Percentiles rank a stretch among this genome's conserved stretches.
phyloP scores from a whole-genome alignment of 1,284 basidiomycete species.

The Boletus calvinii region DNA sequence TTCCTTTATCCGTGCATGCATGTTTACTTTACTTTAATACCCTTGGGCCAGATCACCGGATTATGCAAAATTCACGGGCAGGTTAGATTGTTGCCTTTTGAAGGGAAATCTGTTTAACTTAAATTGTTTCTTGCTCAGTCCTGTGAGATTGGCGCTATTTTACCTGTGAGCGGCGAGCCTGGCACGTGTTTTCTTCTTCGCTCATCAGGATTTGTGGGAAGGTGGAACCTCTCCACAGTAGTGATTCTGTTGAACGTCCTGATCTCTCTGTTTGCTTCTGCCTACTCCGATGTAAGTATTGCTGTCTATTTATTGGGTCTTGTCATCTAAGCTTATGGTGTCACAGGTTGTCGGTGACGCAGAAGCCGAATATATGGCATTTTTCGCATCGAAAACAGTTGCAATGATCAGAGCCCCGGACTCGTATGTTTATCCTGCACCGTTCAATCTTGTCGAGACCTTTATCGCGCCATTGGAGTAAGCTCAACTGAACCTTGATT shows the following conservation, averaged over 20 bases:
- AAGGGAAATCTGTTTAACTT: slow-evolving; percentile 16
- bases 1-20: slow-evolving; percentile 8
- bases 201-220: slow-evolving; percentile 29
- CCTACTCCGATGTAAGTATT: slow-evolving; percentile 78
- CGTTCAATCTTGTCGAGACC: slow-evolving; percentile 85
- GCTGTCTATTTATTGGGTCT: not conserved
- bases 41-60: slow-evolving; percentile 63
- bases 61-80: slow-evolving; percentile 64
- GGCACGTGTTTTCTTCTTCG: not conserved
- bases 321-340: not conserved
- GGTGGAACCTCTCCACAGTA: slow-evolving; percentile 86
- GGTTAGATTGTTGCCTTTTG: slow-evolving; percentile 33
- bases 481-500: slow-evolving; percentile 29
- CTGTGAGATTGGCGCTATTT: slow-evolving; percentile 74
- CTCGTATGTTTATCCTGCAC: slow-evolving; percentile 68
- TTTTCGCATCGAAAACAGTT: slow-evolving; percentile 85
- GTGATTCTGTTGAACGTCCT: slow-evolving; percentile 92
- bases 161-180: slow-evolving; percentile 60
- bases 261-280: slow-evolving; percentile 91
- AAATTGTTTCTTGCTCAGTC: slow-evolving; percentile 38
- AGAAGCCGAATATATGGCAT: slow-evolving; percentile 80
- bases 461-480: slow-evolving; percentile 86
- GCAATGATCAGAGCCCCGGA: slow-evolving; percentile 85
- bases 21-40: slow-evolving; percentile 4
- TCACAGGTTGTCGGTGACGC: slow-evolving; percentile 58